Base-by-base conservation (phyloP, 306 rosid genomes). In the Casuarina glauca region DNA sequence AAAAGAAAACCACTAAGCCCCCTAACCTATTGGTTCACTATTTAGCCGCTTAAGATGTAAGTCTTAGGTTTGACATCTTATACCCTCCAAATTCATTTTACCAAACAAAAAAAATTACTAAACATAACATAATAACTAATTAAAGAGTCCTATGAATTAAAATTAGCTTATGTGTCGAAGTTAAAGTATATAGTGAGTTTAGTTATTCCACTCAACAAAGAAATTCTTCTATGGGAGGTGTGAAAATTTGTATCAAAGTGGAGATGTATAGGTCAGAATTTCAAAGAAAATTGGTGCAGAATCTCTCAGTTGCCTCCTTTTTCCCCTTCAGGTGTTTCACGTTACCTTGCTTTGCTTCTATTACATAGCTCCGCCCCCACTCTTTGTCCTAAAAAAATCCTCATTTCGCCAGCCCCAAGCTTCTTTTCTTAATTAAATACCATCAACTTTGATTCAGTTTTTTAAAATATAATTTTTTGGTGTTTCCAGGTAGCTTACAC, bases 271-370 rank as follows among this genome's bases (percentile, higher is more conserved):
- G 32, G 0, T 9, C 17, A 12, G 15, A 62, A 11, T 36, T 36
- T 62, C 17, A 26, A 1, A 19, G 17, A 69, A 73, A 36, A 16
- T 78, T 16, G 41, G 15, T n/a, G 71, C 83, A 53, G 61, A 80
- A 70, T 76, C 83, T 36, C 57, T 45, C 77, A 68, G 78, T 73
- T 79, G 73, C 82, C 70, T 78, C 76, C 73, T 80, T 81, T 76
- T 77, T 83, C 89, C 84, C 84, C 82, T 81, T 76, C 80, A 84
- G 87, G 86, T 73, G 87, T 54, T 79, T 83, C 83, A 74, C 81
- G 77, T 76, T 75, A 82, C 41, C 32, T 62, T 6, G 20, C 77
- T 54, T 50, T 76, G 79, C 32, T 26, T 26, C 32, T n/a, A 35
- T 42, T 60, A 73, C 58, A 46, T 42, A 16, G 72, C 36, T 36